Conservation (phyloP, 805 yeast genomes). For the Starmerella bombicola region DNA sequence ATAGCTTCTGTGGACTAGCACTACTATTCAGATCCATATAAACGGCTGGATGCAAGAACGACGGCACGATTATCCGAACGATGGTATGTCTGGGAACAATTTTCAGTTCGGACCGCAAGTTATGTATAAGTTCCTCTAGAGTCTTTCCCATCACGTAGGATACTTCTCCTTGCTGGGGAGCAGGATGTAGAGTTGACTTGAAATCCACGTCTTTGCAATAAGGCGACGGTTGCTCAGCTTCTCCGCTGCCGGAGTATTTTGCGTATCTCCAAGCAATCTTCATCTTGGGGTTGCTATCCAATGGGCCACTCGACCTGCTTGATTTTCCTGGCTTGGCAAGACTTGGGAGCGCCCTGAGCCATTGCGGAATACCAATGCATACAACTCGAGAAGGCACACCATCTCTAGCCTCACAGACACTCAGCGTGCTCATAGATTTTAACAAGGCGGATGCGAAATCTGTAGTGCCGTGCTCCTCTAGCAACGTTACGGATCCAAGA, state of each 20-base stretch:
- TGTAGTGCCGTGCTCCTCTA: constrained; percentile 80
- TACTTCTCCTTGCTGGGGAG: constrained; percentile 19
- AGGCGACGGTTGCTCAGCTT: constrained; percentile 20
- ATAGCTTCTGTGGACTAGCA: constrained; percentile 36
- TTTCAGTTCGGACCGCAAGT: constrained; percentile 36
- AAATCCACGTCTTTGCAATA: constrained; percentile 20
- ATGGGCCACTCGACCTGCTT: neutral
- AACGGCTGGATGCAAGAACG: constrained; percentile 65
- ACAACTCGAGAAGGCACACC: constrained; percentile 14
- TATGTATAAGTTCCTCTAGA: constrained; percentile 28
- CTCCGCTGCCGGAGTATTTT: constrained; percentile 21
- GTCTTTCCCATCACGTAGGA: constrained; percentile 15
- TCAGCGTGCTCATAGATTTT: constrained; percentile 65
- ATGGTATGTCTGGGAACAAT: constrained; percentile 29
- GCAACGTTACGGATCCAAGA: constrained; percentile 50
- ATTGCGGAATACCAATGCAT: constrained; percentile 20
- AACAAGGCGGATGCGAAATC: constrained; percentile 66
- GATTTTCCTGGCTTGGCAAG: neutral
- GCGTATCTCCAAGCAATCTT: constrained; percentile 95
- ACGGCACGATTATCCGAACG: constrained; percentile 60
- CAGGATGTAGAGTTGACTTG: constrained; percentile 16
- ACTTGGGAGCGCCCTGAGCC: constrained; percentile 27
- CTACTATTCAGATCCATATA: constrained; percentile 39
- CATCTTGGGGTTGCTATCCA: constrained; percentile 31
- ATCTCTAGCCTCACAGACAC: constrained; percentile 48